These are phyloP conservation scores for Acacia crassicarpa DNA, from an alignment of 306 rosid species.

Conservation along the genomic window DNA sequence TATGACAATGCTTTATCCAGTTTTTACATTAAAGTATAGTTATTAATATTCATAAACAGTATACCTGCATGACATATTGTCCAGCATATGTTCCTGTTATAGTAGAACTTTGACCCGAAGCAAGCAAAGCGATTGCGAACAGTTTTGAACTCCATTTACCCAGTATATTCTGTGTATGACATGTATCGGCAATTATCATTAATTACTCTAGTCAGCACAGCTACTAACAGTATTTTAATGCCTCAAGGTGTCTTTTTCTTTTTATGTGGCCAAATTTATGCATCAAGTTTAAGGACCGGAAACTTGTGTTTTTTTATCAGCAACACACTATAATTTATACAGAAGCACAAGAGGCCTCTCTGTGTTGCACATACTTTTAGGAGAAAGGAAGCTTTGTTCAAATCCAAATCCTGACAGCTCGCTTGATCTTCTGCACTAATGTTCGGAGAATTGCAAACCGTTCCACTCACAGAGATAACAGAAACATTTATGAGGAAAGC, in stretches of 20 bases:
- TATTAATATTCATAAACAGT: slow-evolving; percentile 4
- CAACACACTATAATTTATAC: slow-evolving; percentile 5
- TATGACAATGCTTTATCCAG: slow-evolving; percentile 8
- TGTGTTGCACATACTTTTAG: slow-evolving; percentile 60
- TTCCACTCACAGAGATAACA: slow-evolving; percentile 89
- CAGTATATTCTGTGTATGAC: slow-evolving; percentile 69
- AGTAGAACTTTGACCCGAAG: slow-evolving; percentile 99
- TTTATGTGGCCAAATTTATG: neutral
- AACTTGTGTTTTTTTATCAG: neutral
- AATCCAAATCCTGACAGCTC: slow-evolving; percentile 82
- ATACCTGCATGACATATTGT: slow-evolving; percentile 98
- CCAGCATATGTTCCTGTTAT: slow-evolving; percentile 99
- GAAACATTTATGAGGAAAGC: slow-evolving; percentile 88
- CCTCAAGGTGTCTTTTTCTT: neutral
- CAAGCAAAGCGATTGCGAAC: slow-evolving; percentile 90
- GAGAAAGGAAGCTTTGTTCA: slow-evolving; percentile 89
- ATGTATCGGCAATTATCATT: slow-evolving; percentile 16
- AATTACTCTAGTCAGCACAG: neutral
- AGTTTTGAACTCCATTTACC: slow-evolving; percentile 97
- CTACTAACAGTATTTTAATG: neutral
- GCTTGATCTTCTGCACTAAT: slow-evolving; percentile 66
- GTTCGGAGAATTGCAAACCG: slow-evolving; percentile 75
- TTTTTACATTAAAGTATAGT: neutral
- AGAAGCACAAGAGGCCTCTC: slow-evolving; percentile 14
- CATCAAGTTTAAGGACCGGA: neutral